Conservation (phyloP, 805 yeast species). For the Barnettozyma sp. region DNA sequence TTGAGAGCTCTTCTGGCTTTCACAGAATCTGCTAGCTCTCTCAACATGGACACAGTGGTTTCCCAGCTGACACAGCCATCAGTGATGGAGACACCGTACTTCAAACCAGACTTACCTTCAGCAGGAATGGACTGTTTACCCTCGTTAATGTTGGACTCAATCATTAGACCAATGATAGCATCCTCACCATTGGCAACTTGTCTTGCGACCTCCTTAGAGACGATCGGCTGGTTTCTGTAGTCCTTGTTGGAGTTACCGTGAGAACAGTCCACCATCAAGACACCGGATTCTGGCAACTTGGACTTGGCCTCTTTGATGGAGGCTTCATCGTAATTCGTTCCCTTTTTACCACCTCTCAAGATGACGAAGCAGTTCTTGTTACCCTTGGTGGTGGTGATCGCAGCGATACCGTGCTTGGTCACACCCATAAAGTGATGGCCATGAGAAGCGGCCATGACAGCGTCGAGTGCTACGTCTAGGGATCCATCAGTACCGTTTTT, state of each 20-base stretch:
- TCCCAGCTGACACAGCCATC: conserved; percentile 96
- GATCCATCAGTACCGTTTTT: conserved; percentile 98
- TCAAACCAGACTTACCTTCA: conserved; percentile 69
- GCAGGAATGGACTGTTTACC: conserved; percentile 86
- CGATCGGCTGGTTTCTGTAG: conserved; percentile 91
- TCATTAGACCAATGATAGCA: conserved; percentile 86
- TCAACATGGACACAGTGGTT: conserved; percentile 74
- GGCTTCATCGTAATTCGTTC: conserved; percentile 84
- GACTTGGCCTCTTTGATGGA: conserved; percentile 71
- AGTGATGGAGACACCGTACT: conserved; percentile 94
- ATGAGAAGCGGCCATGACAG: conserved; percentile 84
- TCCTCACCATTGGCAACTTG: conserved; percentile 81
- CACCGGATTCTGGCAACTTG: conserved; percentile 43
- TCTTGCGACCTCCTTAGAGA: conserved; percentile 71
- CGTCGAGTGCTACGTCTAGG: conserved; percentile 87
- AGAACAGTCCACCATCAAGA: conserved; percentile 92
- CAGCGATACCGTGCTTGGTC: conserved; percentile 94
- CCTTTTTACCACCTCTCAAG: conserved; percentile 91
- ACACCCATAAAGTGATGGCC: conserved; percentile 96
- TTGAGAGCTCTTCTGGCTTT: conserved; percentile 59
- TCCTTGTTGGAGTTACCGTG: conserved; percentile 96
- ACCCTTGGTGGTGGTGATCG: conserved; percentile 94
- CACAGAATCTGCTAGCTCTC: conserved; percentile 75
- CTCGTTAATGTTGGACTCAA: conserved; percentile 85
- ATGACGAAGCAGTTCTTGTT: conserved; percentile 91